Conservation (phyloP, 352 stramenopile genomes). For the Phytophthora syringae region DNA sequence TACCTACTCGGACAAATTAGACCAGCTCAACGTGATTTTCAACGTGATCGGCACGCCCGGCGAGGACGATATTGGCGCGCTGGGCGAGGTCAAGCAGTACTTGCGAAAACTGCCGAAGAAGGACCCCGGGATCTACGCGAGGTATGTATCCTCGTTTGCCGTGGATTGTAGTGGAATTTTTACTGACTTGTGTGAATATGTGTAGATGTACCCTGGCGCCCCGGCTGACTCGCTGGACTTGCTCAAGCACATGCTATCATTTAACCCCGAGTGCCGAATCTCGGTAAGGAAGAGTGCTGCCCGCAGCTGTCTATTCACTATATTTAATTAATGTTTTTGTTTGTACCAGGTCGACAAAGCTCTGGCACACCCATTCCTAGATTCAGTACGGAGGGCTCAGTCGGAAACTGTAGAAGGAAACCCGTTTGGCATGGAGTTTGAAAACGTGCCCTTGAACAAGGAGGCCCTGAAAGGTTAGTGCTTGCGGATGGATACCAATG, state of each 20-base stretch:
- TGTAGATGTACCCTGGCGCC: slow-evolving; percentile 84
- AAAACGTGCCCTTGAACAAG: slow-evolving; percentile 87
- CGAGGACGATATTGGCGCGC: slow-evolving; percentile 87
- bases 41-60: slow-evolving; percentile 95
- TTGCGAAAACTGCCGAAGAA: slow-evolving; percentile 87
- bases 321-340: slow-evolving; percentile 4
- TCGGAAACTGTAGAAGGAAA: slow-evolving; percentile 78
- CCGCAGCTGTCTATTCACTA: not conserved
- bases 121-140: slow-evolving; percentile 78
- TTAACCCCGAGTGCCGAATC: slow-evolving; percentile 85
- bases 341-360: slow-evolving; percentile 77
- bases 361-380: slow-evolving; percentile 83
- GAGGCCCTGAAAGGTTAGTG: slow-evolving; percentile 81
- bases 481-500: slow-evolving; percentile 1
- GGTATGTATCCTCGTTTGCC: slow-evolving; percentile 28
- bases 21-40: slow-evolving; percentile 97
- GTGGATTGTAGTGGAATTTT: not conserved
- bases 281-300: slow-evolving; percentile 49
- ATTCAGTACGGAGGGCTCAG: slow-evolving; percentile 74
- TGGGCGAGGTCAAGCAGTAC: slow-evolving; percentile 88
- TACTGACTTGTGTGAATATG: slow-evolving; percentile 10
- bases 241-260: slow-evolving; percentile 86
- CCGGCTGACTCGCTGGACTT: slow-evolving; percentile 83
- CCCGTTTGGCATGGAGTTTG: slow-evolving; percentile 90
- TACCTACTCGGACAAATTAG: slow-evolving; percentile 88